phyloP scores from a whole-genome alignment of 352 stramenopile species.

The Globisporangium parvum region DNA sequence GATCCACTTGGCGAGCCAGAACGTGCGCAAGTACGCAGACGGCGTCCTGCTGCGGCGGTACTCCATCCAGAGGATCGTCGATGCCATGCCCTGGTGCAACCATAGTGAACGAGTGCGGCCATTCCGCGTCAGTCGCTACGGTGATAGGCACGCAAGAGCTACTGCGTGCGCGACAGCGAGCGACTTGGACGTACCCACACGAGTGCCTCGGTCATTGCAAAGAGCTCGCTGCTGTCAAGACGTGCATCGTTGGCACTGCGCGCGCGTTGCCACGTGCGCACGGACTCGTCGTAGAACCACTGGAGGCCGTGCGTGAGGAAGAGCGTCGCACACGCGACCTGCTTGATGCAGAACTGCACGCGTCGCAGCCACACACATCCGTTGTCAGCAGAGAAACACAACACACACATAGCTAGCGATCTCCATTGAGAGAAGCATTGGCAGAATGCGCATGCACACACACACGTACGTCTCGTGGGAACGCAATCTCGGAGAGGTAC shows the following conservation, averaged over 20 bases:
- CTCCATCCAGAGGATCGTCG: constrained; percentile 68
- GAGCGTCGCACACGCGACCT: constrained; percentile 38
- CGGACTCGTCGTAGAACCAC: constrained; percentile 38
- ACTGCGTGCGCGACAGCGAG: not conserved
- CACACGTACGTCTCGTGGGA: constrained; percentile 62
- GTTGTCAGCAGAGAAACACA: not conserved
- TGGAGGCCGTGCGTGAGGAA: constrained; percentile 41
- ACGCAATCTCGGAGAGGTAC: constrained; percentile 73
- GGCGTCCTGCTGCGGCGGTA: constrained; percentile 56
- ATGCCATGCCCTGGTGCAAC: constrained; percentile 28
- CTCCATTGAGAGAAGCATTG: not conserved
- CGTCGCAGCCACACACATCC: not conserved
- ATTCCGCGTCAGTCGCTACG: not conserved
- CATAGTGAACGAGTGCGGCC: not conserved
- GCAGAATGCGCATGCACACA: too few species aligned
- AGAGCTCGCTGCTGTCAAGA: constrained; percentile 27
- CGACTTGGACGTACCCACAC: constrained; percentile 34
- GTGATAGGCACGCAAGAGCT: not conserved
- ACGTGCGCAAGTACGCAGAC: constrained; percentile 45
- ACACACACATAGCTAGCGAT: not conserved
- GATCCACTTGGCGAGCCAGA: constrained; percentile 61
- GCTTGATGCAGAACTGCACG: constrained; percentile 54
- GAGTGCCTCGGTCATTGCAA: constrained; percentile 48
- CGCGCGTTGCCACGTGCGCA: constrained; percentile 15
- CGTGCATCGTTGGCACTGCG: constrained; percentile 19